phyloP scores from a whole-genome alignment of 805 yeast genomes.

The Suhomyces emberorum region DNA sequence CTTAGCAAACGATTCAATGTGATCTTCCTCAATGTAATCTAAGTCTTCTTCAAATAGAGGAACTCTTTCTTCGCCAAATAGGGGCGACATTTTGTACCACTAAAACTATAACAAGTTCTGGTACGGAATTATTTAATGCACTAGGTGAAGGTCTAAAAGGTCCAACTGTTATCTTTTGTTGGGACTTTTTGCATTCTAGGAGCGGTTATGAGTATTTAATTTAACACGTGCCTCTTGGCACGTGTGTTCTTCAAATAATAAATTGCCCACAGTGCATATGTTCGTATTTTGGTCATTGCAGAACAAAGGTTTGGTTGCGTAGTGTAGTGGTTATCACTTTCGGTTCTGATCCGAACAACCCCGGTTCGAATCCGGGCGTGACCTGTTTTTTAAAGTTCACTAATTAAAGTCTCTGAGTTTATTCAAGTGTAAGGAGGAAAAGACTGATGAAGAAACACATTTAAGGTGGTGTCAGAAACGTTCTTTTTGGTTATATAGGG shows the following conservation, averaged over 20 bases:
- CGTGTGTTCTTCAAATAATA: too few relatives aligned
- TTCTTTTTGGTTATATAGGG: too few relatives aligned
- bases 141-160: neutral
- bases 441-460: too few relatives aligned
- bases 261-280: too few relatives aligned
- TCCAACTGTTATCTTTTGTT: neutral
- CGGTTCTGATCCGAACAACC: slow-evolving; percentile 81
- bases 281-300: neutral
- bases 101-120: too few relatives aligned
- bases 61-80: too few relatives aligned
- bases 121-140: neutral
- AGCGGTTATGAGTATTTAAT: neutral
- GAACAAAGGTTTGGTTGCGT: slow-evolving; percentile 22
- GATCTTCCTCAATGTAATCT: slow-evolving; percentile 32
- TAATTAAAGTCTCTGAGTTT: too few relatives aligned
- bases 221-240: neutral
- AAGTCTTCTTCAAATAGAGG: slow-evolving; percentile 16
- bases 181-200: neutral
- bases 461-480: too few relatives aligned
- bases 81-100: too few relatives aligned
- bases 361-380: slow-evolving; percentile 86
- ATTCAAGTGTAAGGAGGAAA: too few relatives aligned
- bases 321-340: slow-evolving; percentile 81
- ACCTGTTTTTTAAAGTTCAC: slow-evolving; percentile 48
- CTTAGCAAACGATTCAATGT: slow-evolving; percentile 38